phyloP scores from a whole-genome alignment of 106 monocot species.

The Agapanthus africanus region DNA sequence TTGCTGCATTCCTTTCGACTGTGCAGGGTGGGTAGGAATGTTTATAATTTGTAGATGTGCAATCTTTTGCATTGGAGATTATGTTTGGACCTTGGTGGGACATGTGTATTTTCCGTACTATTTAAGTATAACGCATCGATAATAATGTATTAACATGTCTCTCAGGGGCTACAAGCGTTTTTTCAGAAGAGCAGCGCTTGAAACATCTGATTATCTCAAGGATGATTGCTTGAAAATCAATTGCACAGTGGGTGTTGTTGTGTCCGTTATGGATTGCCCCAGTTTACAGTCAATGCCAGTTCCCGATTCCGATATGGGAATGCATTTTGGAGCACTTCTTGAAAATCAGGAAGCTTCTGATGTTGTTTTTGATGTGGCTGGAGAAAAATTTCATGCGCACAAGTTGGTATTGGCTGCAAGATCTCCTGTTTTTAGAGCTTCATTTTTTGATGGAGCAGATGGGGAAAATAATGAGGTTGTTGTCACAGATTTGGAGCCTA shows the following conservation, averaged over 20 bases:
- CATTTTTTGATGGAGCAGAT: constrained; percentile 58
- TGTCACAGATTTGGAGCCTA: constrained; percentile 70
- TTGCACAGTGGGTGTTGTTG: constrained; percentile 95
- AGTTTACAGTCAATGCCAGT: constrained; percentile 61
- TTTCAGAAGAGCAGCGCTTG: constrained; percentile 81
- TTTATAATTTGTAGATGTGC: too few species aligned
- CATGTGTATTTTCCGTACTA: neutral
- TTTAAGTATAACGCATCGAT: neutral
- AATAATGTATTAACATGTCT: neutral
- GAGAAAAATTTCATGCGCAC: constrained; percentile 86
- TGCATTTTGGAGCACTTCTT: constrained; percentile 77
- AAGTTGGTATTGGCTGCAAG: constrained; percentile 88
- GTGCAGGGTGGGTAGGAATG: too few species aligned
- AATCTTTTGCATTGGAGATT: neutral
- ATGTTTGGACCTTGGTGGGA: neutral
- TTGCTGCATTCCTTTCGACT: too few species aligned
- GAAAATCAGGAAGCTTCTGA: constrained; percentile 79
- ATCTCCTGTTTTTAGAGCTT: constrained; percentile 58
- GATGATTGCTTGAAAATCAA: constrained; percentile 99
- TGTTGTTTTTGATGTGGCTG: constrained; percentile 72
- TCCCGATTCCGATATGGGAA: constrained; percentile 87
- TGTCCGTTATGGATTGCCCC: constrained; percentile 67
- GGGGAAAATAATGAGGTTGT: constrained; percentile 36
- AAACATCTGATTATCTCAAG: constrained; percentile 89
- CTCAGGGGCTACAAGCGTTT: constrained; percentile 93